These are phyloP conservation scores for Aaosphaeria arxii DNA, from an alignment of 2,329 filamentous ascomycete species.

Conservation along the genomic window DNA sequence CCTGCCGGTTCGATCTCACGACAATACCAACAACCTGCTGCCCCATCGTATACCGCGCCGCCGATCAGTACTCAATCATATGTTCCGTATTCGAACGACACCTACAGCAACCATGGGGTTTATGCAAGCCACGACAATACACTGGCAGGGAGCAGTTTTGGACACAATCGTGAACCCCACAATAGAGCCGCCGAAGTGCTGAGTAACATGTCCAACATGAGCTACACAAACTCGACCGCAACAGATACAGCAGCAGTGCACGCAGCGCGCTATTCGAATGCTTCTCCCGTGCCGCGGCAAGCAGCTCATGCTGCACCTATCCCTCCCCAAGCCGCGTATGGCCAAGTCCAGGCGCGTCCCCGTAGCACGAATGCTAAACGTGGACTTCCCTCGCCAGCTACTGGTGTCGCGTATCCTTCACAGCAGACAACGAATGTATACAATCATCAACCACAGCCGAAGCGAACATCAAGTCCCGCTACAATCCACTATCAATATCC, in stretches of 20 bases:
- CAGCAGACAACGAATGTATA: constrained; percentile 20
- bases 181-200: constrained; percentile 31
- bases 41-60: constrained; percentile 7
- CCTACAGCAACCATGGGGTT: constrained; percentile 13
- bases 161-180: constrained; percentile 20
- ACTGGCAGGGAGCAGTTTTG: constrained; percentile 23
- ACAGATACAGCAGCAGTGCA: constrained; percentile 15
- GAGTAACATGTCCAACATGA: constrained; percentile 30
- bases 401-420: constrained; percentile 19
- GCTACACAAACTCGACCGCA: constrained; percentile 19
- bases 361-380: constrained; percentile 25
- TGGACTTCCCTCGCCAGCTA: constrained; percentile 21
- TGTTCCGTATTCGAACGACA: constrained; percentile 20
- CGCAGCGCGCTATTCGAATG: constrained; percentile 15
- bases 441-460: constrained; percentile 19
- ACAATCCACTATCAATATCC: constrained; percentile 23
- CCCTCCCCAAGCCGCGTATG: constrained; percentile 11
- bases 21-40: constrained; percentile 14
- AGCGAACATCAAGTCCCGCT: constrained; percentile 24
- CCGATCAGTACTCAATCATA: constrained; percentile 25
- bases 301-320: constrained; percentile 5
- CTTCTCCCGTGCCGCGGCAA: constrained; percentile 12
- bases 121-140: background rate
- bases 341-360: constrained; percentile 20
- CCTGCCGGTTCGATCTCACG: constrained; percentile 21